phyloP scores from a whole-genome alignment of 2,329 filamentous ascomycete genomes.

The Sclerotinia subarctica region DNA sequence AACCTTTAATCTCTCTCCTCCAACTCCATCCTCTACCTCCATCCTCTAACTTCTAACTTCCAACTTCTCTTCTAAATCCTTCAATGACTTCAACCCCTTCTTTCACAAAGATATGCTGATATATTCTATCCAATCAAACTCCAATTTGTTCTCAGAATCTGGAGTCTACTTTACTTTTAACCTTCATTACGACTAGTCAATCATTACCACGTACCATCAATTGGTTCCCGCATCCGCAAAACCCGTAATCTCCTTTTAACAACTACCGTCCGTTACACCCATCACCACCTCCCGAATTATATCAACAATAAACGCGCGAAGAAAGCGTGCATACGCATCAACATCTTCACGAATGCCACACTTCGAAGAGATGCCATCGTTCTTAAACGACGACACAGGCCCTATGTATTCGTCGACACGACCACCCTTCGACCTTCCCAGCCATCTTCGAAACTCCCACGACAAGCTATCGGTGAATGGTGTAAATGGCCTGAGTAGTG shows the following conservation, averaged over 20 bases:
- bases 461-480: slow-evolving; percentile 34
- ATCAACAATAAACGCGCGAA: slow-evolving; percentile 26
- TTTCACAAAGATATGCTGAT: slow-evolving; percentile 22
- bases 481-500: neutral
- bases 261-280: neutral
- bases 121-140: slow-evolving; percentile 25
- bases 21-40: no score
- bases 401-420: slow-evolving; percentile 34
- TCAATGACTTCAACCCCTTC: neutral
- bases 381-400: slow-evolving; percentile 45
- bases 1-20: no score
- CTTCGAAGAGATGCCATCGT: slow-evolving; percentile 50
- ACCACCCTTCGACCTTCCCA: slow-evolving; percentile 39
- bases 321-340: slow-evolving; percentile 29
- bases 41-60: neutral
- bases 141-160: neutral
- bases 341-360: slow-evolving; percentile 41
- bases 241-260: slow-evolving; percentile 15
- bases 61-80: neutral
- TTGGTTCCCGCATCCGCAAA: slow-evolving; percentile 14
- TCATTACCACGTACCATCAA: slow-evolving; percentile 7
- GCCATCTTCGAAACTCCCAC: slow-evolving; percentile 38
- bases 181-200: neutral
- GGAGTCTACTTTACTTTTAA: neutral
- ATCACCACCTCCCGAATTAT: slow-evolving; percentile 7